Conservation (phyloP, 805 yeast genomes). For the Nakazawaea anatomiae region DNA sequence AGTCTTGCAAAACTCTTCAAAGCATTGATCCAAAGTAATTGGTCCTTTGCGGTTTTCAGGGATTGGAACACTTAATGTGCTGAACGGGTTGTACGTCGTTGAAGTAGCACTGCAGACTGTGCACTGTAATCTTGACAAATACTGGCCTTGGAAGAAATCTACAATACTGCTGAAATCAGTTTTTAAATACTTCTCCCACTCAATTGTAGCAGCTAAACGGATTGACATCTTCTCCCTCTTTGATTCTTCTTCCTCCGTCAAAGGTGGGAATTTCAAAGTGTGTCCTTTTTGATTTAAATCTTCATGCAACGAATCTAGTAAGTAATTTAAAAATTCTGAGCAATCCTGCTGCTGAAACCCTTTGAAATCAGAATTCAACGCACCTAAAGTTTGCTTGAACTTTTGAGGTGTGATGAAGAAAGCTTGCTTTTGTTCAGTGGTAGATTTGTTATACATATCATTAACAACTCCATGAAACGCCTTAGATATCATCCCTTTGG, state of each 20-base stretch:
- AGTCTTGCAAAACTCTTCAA: constrained; percentile 68
- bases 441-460: constrained; percentile 42
- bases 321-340: constrained; percentile 70
- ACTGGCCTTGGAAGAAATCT: constrained; percentile 85
- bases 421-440: constrained; percentile 10
- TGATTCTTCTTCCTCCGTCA: constrained; percentile 66
- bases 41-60: constrained; percentile 36
- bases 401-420: constrained; percentile 50
- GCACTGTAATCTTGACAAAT: constrained; percentile 72
- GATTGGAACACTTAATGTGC: constrained; percentile 74
- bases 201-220: constrained; percentile 78
- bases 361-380: constrained; percentile 57
- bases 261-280: constrained; percentile 47
- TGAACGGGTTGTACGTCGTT: constrained; percentile 80
- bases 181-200: constrained; percentile 85
- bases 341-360: constrained; percentile 80
- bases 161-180: constrained; percentile 76
- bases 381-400: constrained; percentile 65
- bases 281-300: constrained; percentile 68
- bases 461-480: constrained; percentile 57
- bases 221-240: constrained; percentile 68
- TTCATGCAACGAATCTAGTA: constrained; percentile 76
- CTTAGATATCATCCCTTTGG: constrained; percentile 72
- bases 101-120: constrained; percentile 68
- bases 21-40: constrained; percentile 52